Base-by-base conservation (phyloP, 805 yeast genomes). In the Torulaspora gathmanii region DNA sequence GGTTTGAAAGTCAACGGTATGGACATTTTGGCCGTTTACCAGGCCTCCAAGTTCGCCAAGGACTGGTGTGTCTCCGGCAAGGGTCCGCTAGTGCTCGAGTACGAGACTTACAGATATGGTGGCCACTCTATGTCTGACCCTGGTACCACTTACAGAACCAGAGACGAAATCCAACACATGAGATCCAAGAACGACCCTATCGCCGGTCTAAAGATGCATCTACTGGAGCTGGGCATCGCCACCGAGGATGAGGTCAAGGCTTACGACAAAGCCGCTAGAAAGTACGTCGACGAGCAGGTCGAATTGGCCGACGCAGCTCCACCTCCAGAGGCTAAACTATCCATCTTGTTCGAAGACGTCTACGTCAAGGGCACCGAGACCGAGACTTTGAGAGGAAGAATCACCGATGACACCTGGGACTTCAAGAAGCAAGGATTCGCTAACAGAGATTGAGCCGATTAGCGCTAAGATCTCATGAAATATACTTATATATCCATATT, bases 101-200 rank as follows among this genome's bases (percentile, higher is more conserved):
- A 85, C 73, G 97, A 90, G 77, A 93, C 99, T 60, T 93, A 93
- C 77, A 86, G 99, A 79, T 93, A 93, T 70, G 98, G 98, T 77
- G 99, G 99, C 71, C 99, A 93, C 82, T 93, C 99, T 59, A 93
- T 93, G 98, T 91, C 98, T 58, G 99, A 93, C 74, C 99, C 99
- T 64, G 99, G 99, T 79, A 93, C 99, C 70, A 93, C 99, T 57
- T 93, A 93, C 83, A 86, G 99, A 82, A 93, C 99, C 67, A 90
- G 99, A 78, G 99, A 93, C 75, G 99, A 93, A 77, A 93, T 93
- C 59, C 97, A 90, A 76, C 91, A 91, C 77, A 90, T 93, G 97
- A 86, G 99, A 78, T 88, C 98, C 35, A 86, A 88, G 78, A 89
- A 86, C 70, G 99, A 93, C 71, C 97, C 98, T 60, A 88, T 93